phyloP scores from a whole-genome alignment of 768 basidiomycete genomes.

The Holtermanniella nyarrowii region DNA sequence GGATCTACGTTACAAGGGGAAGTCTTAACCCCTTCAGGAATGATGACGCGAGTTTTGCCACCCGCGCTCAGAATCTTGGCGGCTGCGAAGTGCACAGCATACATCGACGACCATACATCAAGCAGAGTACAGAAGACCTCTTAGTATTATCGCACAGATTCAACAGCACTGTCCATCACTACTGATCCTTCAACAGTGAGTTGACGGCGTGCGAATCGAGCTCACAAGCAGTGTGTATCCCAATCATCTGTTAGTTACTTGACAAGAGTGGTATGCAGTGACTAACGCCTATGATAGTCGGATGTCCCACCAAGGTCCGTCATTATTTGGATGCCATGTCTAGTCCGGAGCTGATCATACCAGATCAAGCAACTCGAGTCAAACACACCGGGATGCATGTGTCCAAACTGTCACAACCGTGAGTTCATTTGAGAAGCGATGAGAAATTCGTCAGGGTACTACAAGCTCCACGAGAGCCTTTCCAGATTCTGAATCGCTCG shows the following conservation, averaged over 20 bases:
- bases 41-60: no score
- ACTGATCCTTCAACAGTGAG: no score
- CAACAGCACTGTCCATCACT: no score
- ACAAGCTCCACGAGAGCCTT: background rate
- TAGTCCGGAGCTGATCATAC: background rate
- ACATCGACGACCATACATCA: background rate
- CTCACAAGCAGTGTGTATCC: conserved; percentile 29
- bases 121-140: no score
- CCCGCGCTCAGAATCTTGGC: background rate
- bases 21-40: no score
- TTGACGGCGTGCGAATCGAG: no score
- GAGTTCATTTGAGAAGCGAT: conserved; percentile 6
- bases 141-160: no score
- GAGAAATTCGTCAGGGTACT: background rate
- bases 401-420: conserved; percentile 33
- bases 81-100: background rate
- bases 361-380: conserved; percentile 26
- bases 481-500: background rate
- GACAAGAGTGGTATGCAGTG: background rate
- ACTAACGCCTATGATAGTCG: conserved; percentile 9
- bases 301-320: conserved; percentile 25
- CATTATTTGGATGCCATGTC: background rate
- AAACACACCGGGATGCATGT: conserved; percentile 17
- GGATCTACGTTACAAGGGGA: no score
- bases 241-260: conserved; percentile 25